Percentiles rank a stretch among this genome's conserved stretches.
phyloP scores from a whole-genome alignment of 1,284 basidiomycete species.

The Chalciporus piperatoides region DNA sequence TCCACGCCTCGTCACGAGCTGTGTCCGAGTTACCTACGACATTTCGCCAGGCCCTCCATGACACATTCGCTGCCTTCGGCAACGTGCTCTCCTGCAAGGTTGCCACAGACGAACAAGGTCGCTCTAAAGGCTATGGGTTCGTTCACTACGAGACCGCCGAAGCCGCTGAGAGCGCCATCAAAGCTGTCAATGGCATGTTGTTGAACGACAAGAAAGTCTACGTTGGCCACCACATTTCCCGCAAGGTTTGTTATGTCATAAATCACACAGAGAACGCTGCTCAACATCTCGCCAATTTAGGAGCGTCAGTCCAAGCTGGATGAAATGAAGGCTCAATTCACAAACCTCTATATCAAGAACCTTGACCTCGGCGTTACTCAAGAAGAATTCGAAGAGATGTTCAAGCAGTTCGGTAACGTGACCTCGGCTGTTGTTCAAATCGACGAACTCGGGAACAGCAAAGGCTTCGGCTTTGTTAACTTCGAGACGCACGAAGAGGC shows the following conservation, averaged over 20 bases:
- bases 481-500: constrained; percentile 93
- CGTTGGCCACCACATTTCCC: constrained; percentile 96
- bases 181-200: constrained; percentile 99
- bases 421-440: constrained; percentile 84
- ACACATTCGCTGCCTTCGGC: constrained; percentile 99
- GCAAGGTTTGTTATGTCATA: constrained; percentile 62
- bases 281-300: constrained; percentile 33
- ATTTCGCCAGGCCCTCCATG: constrained; percentile 80
- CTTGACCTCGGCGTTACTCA: constrained; percentile 82
- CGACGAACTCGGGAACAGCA: constrained; percentile 88
- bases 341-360: constrained; percentile 99
- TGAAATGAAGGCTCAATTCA: constrained; percentile 95
- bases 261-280: not conserved
- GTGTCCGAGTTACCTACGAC: constrained; percentile 5
- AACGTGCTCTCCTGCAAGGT: constrained; percentile 99
- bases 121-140: constrained; percentile 96
- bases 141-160: constrained; percentile 99
- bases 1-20: not conserved
- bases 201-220: constrained; percentile 99
- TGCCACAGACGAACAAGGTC: constrained; percentile 89
- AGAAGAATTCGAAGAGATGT: constrained; percentile 86
- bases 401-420: constrained; percentile 78
- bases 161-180: constrained; percentile 94
- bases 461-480: constrained; percentile 99
- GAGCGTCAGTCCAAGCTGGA: constrained; percentile 98